Evolutionary conservation across 257 asterid species (phyloP), one percentile per base, ranked within the genome.

Genomic region (Marsdenia floribunda): DNA sequence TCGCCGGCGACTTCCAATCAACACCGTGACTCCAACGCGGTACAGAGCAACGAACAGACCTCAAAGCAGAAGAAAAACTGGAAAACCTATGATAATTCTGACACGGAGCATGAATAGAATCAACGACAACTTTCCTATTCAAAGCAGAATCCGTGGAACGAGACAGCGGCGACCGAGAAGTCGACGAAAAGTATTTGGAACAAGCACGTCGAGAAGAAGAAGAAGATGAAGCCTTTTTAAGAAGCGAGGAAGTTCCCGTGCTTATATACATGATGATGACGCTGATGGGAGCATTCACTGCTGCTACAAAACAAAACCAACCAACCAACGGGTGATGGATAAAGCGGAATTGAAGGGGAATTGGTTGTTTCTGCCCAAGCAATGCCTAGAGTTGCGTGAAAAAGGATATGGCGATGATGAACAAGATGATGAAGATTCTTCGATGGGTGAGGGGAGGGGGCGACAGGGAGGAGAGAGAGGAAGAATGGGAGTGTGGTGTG

Each of bases 21-120:
- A 72, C 90, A 13, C 97, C 96, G 90, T 93, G 98, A 73, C 98
- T 91, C 97, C 97, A 91, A 78, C 96, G 81, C 66, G 91, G 80
- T 50, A 83, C 87, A 15, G 91, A 84, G 1, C 72, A 75, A 22
- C 85, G 75, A 0, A 82, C 46, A n/a, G 81, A 82, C 59, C 86
- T 77, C 37, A 87, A 13, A 19, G 82, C 82, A 21, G 84, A 83
- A 0, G 82, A 75, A 79, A 72, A 85, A 57, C 93, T 82, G 71
- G 86, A 80, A 68, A 84, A 86, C 81, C 92, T 84, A 11, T 46
- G 26, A 44, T 29, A 29, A 29, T 24, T 68, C 69, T 64, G 69
- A 37, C 24, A 16, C 14, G 44, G 69, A 35, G 47, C 24, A 16
- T 16, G 19, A 35, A 35, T 35, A 64, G 69, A 64, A 35, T 18